These are phyloP conservation scores for Mycena chlorophos DNA, from an alignment of 768 basidiomycete species.

Conservation along the genomic window DNA sequence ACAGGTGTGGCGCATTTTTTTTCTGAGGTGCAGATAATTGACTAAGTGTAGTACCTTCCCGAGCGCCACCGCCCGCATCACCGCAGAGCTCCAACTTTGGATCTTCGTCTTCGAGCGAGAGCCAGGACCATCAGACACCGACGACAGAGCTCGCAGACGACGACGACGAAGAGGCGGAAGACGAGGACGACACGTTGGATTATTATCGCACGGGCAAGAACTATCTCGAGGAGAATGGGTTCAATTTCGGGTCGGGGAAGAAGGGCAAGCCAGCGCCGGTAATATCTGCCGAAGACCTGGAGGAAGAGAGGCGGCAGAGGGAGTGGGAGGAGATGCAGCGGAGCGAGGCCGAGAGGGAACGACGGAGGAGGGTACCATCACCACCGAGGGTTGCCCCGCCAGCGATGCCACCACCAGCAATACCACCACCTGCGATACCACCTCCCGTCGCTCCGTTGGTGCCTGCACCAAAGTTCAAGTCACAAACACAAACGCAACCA, in stretches of 20 bases:
- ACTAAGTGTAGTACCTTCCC: slow-evolving; percentile 7
- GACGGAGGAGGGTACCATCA: neutral
- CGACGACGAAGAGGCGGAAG: slow-evolving; percentile 5
- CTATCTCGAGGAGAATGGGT: slow-evolving; percentile 20
- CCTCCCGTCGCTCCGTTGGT: too few relatives aligned
- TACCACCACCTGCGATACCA: neutral
- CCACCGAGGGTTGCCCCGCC: neutral
- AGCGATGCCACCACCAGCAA: neutral
- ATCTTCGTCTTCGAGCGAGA: slow-evolving; percentile 39
- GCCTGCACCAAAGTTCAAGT: too few relatives aligned
- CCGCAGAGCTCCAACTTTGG: slow-evolving; percentile 53
- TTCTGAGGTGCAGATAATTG: slow-evolving; percentile 1
- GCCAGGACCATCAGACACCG: slow-evolving; percentile 42
- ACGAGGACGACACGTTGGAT: slow-evolving; percentile 12
- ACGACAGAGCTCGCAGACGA: slow-evolving; percentile 31
- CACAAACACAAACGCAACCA: neutral
- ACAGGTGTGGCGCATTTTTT: slow-evolving; percentile 1
- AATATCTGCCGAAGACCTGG: slow-evolving; percentile 5
- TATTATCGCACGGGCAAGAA: slow-evolving; percentile 17
- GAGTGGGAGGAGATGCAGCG: slow-evolving; percentile 22
- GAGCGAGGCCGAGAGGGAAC: neutral
- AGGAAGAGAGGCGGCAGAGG: slow-evolving; percentile 12
- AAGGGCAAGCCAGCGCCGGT: neutral
- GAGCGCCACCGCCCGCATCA: slow-evolving; percentile 38
- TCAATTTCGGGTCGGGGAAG: neutral